Evolutionary conservation across 1,139 yeast genomes (phyloP), one percentile per base, ranked within the genome.

Genomic region (Yamadazyma sp.): DNA sequence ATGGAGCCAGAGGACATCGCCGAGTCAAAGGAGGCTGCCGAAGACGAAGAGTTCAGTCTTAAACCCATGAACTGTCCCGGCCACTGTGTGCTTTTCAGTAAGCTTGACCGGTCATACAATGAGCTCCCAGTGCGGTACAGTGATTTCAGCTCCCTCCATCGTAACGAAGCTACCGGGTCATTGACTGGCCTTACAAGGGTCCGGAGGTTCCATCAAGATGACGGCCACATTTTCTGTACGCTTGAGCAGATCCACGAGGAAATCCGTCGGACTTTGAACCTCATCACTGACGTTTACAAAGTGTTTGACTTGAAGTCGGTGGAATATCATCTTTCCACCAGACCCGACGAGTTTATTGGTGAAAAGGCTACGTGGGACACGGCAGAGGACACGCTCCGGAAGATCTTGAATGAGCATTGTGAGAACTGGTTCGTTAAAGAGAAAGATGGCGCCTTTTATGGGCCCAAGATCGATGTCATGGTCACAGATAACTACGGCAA

Each of bases 1-100:
- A 42, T 43, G 18, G 61, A 17, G 30, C 17, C 4, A 5, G 42
- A 43, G 18, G 61, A 53, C 22, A 52, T 49, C n/a, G 57, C 55
- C 29, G 41, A 47, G 4, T 5, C 22, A 5, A n/a, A n/a, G n/a
- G 22, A 20, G 22, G 22, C 22, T 6, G 8, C 8, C 8, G 44
- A 36, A 24, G 29, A 24, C 22, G 76, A 69, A 40, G 56, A 66
- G 17, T 87, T 79, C 57, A 96, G 96, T 3, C 71, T 92, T 46
- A 92, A 92, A 61, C 98, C 98, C 18, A 92, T 92, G 98, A 94
- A 92, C 66, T 92, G 98, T 61, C 98, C 99, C 0, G 98, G 98
- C 1, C 99, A 94, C 61, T 94, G 98, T 59, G 61, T 92, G 43
- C 80, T 94, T 49, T 94, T 83, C 68, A 79, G 84, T 45, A 78